phyloP scores from a whole-genome alignment of 2,329 filamentous ascomycete species.

The Epichloe sibirici region DNA sequence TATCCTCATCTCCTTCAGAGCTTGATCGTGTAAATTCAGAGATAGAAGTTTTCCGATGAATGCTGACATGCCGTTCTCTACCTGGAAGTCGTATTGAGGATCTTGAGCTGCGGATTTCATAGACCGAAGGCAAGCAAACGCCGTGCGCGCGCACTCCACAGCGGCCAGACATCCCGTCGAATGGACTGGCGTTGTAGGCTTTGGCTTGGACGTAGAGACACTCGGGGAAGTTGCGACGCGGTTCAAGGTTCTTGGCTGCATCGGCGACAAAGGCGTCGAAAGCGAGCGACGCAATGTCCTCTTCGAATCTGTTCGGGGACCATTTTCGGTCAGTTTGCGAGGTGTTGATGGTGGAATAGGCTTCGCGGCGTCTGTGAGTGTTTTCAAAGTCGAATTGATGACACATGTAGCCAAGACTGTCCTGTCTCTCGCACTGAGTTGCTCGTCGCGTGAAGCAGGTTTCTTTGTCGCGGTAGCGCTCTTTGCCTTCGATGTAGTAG shows the following conservation, averaged over 20 bases:
- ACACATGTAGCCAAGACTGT: slow-evolving; percentile 59
- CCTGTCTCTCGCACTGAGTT: slow-evolving; percentile 36
- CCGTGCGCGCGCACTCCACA: slow-evolving; percentile 57
- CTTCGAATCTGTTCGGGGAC: slow-evolving; percentile 23
- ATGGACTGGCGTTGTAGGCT: slow-evolving; percentile 15
- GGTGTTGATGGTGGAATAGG: slow-evolving; percentile 21
- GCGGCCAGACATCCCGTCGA: slow-evolving; percentile 39
- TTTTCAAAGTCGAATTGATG: slow-evolving; percentile 58
- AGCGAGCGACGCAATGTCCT: slow-evolving; percentile 39
- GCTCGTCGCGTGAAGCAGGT: slow-evolving; percentile 14
- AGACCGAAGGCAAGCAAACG: slow-evolving; percentile 52
- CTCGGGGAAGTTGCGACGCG: slow-evolving; percentile 43
- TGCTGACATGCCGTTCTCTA: slow-evolving; percentile 63
- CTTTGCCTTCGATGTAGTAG: slow-evolving; percentile 14
- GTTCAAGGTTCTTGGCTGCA: slow-evolving; percentile 50
- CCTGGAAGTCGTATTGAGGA: slow-evolving; percentile 48
- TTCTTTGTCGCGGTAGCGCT: slow-evolving; percentile 10
- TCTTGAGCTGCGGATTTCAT: slow-evolving; percentile 41
- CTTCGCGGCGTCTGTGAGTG: slow-evolving; percentile 55
- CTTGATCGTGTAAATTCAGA: slow-evolving; percentile 53
- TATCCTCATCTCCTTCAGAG: slow-evolving; percentile 54
- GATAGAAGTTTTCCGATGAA: slow-evolving; percentile 54
- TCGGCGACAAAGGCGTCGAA: slow-evolving; percentile 46
- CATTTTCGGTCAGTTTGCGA: slow-evolving; percentile 22
- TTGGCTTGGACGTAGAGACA: slow-evolving; percentile 22